Percentiles rank a stretch among this genome's conserved stretches.
Conservation (phyloP, 495 filamentous ascomycete genomes). For the Lindgomyces ingoldianus region DNA sequence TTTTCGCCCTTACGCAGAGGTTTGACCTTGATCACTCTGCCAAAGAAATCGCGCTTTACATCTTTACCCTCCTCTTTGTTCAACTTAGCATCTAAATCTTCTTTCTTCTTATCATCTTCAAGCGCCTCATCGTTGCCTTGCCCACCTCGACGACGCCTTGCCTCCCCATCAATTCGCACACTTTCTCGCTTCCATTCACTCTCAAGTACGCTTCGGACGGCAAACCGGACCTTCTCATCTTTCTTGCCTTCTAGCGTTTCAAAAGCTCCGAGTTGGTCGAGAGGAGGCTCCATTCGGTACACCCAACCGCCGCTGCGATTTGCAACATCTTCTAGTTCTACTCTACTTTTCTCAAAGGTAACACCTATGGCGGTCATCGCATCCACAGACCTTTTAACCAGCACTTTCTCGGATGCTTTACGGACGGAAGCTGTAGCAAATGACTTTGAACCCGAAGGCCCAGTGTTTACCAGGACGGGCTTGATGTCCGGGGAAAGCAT, state of each 20-base stretch:
- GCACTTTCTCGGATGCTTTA: conserved; percentile 75
- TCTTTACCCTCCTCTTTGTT: conserved; percentile 42
- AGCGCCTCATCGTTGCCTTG: conserved; percentile 18
- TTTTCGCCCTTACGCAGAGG: conserved; percentile 42
- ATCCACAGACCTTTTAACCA: conserved; percentile 75
- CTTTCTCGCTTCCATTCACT: conserved; percentile 75
- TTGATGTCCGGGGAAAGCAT: conserved; percentile 88
- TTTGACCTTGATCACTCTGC: conserved; percentile 58
- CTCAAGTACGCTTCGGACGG: conserved; percentile 88
- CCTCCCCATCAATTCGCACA: conserved; percentile 42
- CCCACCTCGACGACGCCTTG: conserved; percentile 46
- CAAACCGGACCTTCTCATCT: conserved; percentile 70
- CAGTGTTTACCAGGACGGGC: conserved; percentile 70
- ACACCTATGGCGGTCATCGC: conserved; percentile 79
- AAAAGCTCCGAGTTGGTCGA: conserved; percentile 64
- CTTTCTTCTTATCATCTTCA: conserved; percentile 47
- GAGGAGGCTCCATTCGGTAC: conserved; percentile 90
- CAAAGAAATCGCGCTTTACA: conserved; percentile 90
- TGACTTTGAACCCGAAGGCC: conserved; percentile 56
- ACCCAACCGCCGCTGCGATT: conserved; percentile 62
- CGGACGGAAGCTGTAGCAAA: conserved; percentile 78
- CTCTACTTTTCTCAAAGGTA: conserved; percentile 74
- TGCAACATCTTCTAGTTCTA: conserved; percentile 62
- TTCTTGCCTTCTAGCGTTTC: conserved; percentile 49
- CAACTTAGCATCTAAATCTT: conserved; percentile 33